Base-by-base conservation (phyloP, 2,329 filamentous ascomycete genomes). In the Fusarium miscanthi region DNA sequence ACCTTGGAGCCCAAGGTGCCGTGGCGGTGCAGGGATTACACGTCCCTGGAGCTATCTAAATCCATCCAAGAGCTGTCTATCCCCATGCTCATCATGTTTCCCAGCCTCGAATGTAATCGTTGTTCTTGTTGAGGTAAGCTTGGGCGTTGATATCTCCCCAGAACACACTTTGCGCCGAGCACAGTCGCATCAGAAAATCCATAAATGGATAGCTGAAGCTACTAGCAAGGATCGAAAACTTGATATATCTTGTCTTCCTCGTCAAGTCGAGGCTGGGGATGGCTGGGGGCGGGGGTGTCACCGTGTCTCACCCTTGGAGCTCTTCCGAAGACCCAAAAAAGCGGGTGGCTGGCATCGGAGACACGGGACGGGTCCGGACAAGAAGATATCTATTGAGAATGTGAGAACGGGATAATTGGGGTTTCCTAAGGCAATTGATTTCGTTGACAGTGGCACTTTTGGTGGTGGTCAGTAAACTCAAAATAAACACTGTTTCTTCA, bases 261-360 rank as follows among this genome's bases (percentile, higher is more conserved):
- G 62, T 68, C 59, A 53, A 46, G 46, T 69, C 57, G 59, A 73
- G 70, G 70, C 66, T 73, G 70, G 70, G 70, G 66, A 74, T 74
- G 70, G 70, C 70, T 73, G 70, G 70, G 70, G 70, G 70, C 58
- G 66, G 70, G 66, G 66, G 70, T 69, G 58, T 48, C 30, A 69
- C 64, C 23, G 49, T 58, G 65, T 65, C 53, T 72, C 56, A 73
- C 35, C 43, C 51, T 65, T 63, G 64, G 46, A 58, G 48, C 68
- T 52, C 48, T 38, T 48, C 46, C 66, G 43, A 66, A 49, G 67
- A 61, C 67, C 59, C 37, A 68, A 59, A 64, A 74, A 72, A 68
- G 68, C 68, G 63, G 71, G 71, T 74, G 71, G 71, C 67, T 73
- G 70, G 70, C 70, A 67, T 56, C 66, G 66, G 70, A 69, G 63